Percentiles rank a stretch among this genome's conserved stretches.
phyloP scores from a whole-genome alignment of 1,284 basidiomycete genomes.

The Cutaneotrichosporon daszewskae region DNA sequence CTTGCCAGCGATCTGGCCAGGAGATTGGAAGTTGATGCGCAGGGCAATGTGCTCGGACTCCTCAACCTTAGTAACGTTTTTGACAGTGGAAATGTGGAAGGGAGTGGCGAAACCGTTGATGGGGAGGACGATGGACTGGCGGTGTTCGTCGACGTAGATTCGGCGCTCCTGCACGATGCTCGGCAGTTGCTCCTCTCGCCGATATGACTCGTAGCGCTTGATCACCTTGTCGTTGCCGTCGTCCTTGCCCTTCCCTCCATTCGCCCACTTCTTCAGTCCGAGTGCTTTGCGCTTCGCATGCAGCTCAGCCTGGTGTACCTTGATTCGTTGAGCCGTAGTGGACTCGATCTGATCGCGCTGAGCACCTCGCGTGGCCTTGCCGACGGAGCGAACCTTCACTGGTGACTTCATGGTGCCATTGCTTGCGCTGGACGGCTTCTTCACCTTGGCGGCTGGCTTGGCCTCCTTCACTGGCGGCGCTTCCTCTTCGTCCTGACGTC shows the following conservation, averaged over 20 bases:
- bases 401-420: constrained; percentile 31
- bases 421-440: constrained; percentile 59
- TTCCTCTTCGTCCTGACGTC: constrained; percentile 48
- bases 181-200: constrained; percentile 84
- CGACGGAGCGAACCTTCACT: constrained; percentile 49
- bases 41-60: constrained; percentile 93
- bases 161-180: constrained; percentile 68
- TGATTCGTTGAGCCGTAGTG: constrained; percentile 62
- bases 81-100: constrained; percentile 98
- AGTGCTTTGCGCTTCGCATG: constrained; percentile 73
- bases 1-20: constrained; percentile 94
- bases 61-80: constrained; percentile 96
- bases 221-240: constrained; percentile 72
- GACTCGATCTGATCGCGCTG: constrained; percentile 69
- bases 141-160: constrained; percentile 87
- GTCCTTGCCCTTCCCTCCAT: constrained; percentile 60
- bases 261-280: constrained; percentile 75
- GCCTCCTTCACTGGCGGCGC: constrained; percentile 42
- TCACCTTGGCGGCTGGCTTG: constrained; percentile 45
- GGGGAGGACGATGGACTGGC: constrained; percentile 83
- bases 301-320: constrained; percentile 82
- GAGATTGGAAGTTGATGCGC: constrained; percentile 97
- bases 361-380: constrained; percentile 67
- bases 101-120: constrained; percentile 94
- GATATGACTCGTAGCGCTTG: constrained; percentile 96